These are phyloP conservation scores for Corchorus olitorius DNA, from an alignment of 345 rosid species.

Conservation along the genomic window DNA sequence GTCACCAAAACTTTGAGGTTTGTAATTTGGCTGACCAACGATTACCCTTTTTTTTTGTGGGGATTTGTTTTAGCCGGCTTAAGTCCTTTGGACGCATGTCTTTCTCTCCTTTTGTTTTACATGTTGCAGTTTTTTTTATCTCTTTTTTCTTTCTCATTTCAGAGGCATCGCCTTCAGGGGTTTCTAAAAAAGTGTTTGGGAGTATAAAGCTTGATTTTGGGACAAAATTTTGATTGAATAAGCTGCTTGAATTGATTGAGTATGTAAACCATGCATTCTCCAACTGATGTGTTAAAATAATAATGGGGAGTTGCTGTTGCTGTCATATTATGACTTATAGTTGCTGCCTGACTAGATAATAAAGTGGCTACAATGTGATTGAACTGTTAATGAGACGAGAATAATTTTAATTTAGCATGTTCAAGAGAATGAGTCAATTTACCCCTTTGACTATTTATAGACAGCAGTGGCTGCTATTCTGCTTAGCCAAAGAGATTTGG, in stretches of 20 bases:
- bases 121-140: background rate
- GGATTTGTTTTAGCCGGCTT: background rate
- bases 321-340: background rate
- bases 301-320: background rate
- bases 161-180: background rate
- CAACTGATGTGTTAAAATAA: background rate
- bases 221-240: background rate
- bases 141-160: background rate
- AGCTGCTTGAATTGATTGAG: background rate
- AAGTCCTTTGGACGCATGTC: slow-evolving; percentile 9
- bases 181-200: background rate
- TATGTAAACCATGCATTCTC: background rate
- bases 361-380: background rate
- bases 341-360: background rate
- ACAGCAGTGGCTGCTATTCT: background rate
- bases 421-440: background rate
- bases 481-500: background rate
- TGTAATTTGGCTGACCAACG: background rate
- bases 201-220: background rate
- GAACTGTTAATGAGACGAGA: background rate
- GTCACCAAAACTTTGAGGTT: background rate
- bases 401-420: background rate
- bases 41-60: background rate
- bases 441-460: background rate
- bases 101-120: background rate